These are phyloP conservation scores for Heliosperma pusillum DNA, from an alignment of 148 eudicot genomes.

Conservation along the genomic window DNA sequence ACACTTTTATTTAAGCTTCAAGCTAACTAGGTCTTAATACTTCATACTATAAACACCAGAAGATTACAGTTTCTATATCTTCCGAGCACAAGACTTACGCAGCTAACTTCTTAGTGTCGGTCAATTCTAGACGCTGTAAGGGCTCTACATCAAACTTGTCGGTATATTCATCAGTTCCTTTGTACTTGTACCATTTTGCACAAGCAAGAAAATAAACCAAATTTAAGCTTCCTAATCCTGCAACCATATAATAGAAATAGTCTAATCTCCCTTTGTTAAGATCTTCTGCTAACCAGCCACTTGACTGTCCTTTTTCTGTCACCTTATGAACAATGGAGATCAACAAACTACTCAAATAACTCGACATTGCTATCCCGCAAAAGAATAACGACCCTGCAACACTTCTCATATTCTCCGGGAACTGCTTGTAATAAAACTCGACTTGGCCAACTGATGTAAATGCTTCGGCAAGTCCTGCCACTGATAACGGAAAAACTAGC, in stretches of 20 bases:
- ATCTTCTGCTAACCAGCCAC: conserved; percentile 72
- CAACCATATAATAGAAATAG: conserved; percentile 53
- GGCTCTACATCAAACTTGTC: conserved; percentile 22
- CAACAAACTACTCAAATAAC: conserved; percentile 58
- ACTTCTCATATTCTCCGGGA: conserved; percentile 95
- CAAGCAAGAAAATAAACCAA: conserved; percentile 43
- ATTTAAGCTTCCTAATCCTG: conserved; percentile 47
- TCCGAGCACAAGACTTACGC: conserved; percentile 4
- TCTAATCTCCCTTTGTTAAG: conserved; percentile 70
- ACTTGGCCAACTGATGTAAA: conserved; percentile 61
- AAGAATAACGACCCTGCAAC: conserved; percentile 65
- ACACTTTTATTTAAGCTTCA: too few species aligned
- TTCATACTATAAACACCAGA: not conserved
- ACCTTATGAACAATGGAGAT: conserved; percentile 50
- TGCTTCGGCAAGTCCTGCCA: conserved; percentile 70
- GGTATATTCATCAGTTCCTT: conserved; percentile 30
- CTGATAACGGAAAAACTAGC: conserved; percentile 53
- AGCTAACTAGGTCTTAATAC: too few species aligned
- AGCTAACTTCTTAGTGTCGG: conserved; percentile 2
- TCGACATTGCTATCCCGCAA: conserved; percentile 61
- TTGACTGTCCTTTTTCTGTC: conserved; percentile 31
- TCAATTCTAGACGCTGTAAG: conserved; percentile 1
- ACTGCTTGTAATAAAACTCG: conserved; percentile 88
- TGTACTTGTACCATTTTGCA: conserved; percentile 71
- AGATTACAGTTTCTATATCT: not conserved